Base-by-base conservation (phyloP, 225 moss, liverwort and hornwort genomes). In the Physcomitrellopsis africana region DNA sequence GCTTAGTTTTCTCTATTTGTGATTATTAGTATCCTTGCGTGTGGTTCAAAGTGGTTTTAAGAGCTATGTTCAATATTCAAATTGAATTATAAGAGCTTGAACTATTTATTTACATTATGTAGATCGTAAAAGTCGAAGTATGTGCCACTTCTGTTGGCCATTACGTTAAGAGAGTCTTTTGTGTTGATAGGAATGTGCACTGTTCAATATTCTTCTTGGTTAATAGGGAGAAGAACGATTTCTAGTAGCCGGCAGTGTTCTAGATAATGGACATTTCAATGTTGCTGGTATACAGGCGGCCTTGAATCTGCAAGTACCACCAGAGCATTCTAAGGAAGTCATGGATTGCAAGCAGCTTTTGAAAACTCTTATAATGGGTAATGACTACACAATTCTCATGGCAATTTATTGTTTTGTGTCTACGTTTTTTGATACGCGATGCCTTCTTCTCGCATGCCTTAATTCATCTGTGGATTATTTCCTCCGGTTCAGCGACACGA, bases 281-380 rank as follows among this genome's bases (percentile, higher is more conserved):
- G 68, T 60, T 68, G 68, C 22, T 48, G 51, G 67, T 83, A 82
- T 67, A 81, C 93, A 99, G 99, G 87, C 93, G 68, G 99, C 99
- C 62, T 83, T 99, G 77, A 99, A 99, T 83, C 79, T 99, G 60
- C 95, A 93, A 80, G 93, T 88, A 32, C 95, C 99, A 24, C 99
- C 92, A 27, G 99, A 99, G 86, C 99, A 95, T 80, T 84, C 93
- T 27, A 99, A 99, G 85, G 99, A 99, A 86, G 99, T 99, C 37
- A 59, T 70, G 83, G 99, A 99, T 73, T 99, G 99, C 85, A 99
- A 95, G 84, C 95, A 95, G 82, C 87, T 99, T 49, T 80, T 99
- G 83, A 95, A 91, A 86, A 99, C 99, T 72, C 89, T 99, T 26
- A 95, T 99, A 19, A 99, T 99, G 99, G 99, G 99, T 99, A 85